Base-by-base conservation (phyloP, 2,329 filamentous ascomycete species). In the Chaetomium olivaceum region DNA sequence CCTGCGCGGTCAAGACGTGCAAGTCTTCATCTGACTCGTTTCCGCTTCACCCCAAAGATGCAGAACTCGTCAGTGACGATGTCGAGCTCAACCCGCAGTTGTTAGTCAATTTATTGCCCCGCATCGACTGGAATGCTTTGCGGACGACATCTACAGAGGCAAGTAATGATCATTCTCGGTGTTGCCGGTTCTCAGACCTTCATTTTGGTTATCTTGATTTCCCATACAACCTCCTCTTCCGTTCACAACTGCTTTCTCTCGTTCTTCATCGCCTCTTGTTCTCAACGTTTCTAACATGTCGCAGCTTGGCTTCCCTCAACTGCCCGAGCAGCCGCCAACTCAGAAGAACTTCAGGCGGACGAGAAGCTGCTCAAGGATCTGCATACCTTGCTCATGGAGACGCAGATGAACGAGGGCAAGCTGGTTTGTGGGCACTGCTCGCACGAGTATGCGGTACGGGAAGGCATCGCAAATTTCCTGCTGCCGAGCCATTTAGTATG, bases 391-490 rank as follows among this genome's bases (percentile, higher is more conserved):
- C 81, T 98, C 46, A 83, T 97, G 71, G 91, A 98, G 83, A 99
- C 95, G 66, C 90, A 93, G 73, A 91, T 99, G 66, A 85, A 87
- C 46, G 91, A 94, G 79, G 95, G 95, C 3, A 94, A 91, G 79
- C 83, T 99, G 70, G 91, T 93, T 5, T 99, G 95, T 77, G 93
- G 87, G 57, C 91, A 91, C 78, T 99, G 95, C 76, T 92, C 91
- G 57, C 94, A 98, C 76, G 92, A 96, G 81, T 99, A 98, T 78
- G 88, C 88, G 66, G 89, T 99, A 69, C 93, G 95, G 76, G 94
- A 99, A 79, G 95, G 95, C 5, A 97, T 98, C 77, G 92, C 93
- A 66, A 98, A 98, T 78, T 99, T 99, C 74, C 80, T 99, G 75
- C 80, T 99, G 71, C 95, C 95, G 14, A 95, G 91, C 73, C 95